Base-by-base conservation (phyloP, 345 rosid species). In the Citrus sp. region DNA sequence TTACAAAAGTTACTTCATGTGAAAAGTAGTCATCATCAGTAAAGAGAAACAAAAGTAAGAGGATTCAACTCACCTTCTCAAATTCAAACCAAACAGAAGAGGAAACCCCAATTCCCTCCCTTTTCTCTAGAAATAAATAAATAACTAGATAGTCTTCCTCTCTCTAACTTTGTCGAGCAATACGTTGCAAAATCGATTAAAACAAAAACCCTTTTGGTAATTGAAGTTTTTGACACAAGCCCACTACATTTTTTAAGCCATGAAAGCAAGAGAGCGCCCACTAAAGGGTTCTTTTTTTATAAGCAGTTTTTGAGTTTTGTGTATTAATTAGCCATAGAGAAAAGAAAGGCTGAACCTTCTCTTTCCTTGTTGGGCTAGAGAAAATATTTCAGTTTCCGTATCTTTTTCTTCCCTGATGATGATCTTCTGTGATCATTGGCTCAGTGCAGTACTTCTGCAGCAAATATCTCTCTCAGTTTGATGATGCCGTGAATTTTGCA, bases 131-230 rank as follows among this genome's bases (percentile, higher is more conserved):
- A 21, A 72, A 16, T 46, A 46, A 73, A 71, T 6, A 58, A 51
- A 81, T 38, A 34, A 18, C 64, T 67, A 25, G 51, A 27, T 28
- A 54, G 13, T 51, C 9, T 55, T 42, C 3, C 30, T 56, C 34
- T 66, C 80, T 77, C 70, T 4, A 35, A 76, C 84, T 85, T 76
- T 80, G 66, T 81, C 77, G 88, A 85, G 87, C 87, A 82, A 78
- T 69, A 82, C 82, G 87, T 73, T 82, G 49, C 66, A 55, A 42
- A 66, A 28, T 78, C 9, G 24, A 13, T 74, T 28, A 71, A 75
- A 65, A 69, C 77, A 56, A 22, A 71, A 25, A 24, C 63, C 79
- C 24, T 67, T 79, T 68, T 54, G 46, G 34, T 56, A 59, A 30
- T 24, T 37, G 76, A 67, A 54, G 18, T 6, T 49, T 21, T 70